Percentiles rank a stretch among this genome's conserved stretches.
phyloP scores from a whole-genome alignment of 2,329 filamentous ascomycete genomes.

The Neofusicoccum parvum region DNA sequence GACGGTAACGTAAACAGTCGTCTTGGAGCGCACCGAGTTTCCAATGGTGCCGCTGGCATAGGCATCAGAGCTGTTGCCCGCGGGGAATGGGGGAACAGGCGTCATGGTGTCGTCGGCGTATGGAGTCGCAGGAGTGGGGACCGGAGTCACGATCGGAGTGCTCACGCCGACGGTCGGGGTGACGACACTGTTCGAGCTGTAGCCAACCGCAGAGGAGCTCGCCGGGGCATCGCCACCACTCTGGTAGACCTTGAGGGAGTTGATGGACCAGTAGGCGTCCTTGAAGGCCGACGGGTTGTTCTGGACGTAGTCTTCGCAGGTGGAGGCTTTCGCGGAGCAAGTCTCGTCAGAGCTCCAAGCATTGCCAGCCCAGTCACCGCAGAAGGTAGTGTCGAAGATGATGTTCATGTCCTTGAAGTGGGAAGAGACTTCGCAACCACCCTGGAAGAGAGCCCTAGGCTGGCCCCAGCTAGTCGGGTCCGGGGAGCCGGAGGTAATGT shows the following conservation, averaged over 20 bases:
- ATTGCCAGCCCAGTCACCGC: conserved; percentile 67
- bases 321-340: conserved; percentile 62
- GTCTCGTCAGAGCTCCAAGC: conserved; percentile 62
- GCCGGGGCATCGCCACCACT: background rate
- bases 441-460: conserved; percentile 69
- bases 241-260: conserved; percentile 43
- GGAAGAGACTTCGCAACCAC: conserved; percentile 69
- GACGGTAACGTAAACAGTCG: conserved; percentile 3
- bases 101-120: background rate
- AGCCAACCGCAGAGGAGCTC: background rate
- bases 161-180: background rate
- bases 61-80: background rate
- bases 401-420: conserved; percentile 75
- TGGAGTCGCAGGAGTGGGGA: background rate
- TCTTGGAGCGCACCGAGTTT: conserved; percentile 5
- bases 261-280: conserved; percentile 75
- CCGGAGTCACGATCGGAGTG: background rate
- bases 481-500: conserved; percentile 63
- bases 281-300: conserved; percentile 70
- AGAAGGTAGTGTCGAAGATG: conserved; percentile 61
- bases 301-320: conserved; percentile 73
- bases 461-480: conserved; percentile 69
- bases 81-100: background rate
- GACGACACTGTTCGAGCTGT: background rate
- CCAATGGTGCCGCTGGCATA: background rate